Evolutionary conservation across 805 yeast species (phyloP).

Genomic region (Saccharomyces eubayanus): DNA sequence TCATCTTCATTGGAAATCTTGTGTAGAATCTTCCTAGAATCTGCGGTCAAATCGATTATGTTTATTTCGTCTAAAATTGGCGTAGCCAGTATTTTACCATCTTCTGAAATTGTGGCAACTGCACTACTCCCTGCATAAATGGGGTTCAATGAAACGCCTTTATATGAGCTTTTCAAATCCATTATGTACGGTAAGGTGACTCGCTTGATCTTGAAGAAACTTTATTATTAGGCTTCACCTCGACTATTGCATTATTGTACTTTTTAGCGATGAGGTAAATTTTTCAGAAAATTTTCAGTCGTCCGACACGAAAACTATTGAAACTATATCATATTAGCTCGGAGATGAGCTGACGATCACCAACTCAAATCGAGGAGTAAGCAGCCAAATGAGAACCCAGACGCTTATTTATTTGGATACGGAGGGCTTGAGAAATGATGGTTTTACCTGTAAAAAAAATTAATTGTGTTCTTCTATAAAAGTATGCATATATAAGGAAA

Average conservation of each 20-base stretch:
- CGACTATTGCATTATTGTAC: background rate
- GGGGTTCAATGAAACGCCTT: conserved; percentile 52
- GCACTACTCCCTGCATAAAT: conserved; percentile 77
- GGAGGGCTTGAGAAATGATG: background rate
- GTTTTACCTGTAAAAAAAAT: background rate
- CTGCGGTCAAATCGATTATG: conserved; percentile 51
- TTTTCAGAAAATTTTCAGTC: background rate
- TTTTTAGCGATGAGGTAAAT: background rate
- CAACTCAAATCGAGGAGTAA: background rate
- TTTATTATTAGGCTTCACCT: background rate
- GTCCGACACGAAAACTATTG: background rate
- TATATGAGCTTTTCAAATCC: conserved; percentile 30
- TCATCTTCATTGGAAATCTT: conserved; percentile 77
- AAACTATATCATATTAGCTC: background rate
- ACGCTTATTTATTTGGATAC: background rate
- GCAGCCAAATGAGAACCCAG: background rate
- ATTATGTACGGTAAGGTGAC: conserved; percentile 4
- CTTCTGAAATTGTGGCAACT: conserved; percentile 56
- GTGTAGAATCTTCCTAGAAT: conserved; percentile 32
- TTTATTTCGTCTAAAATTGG: conserved; percentile 72
- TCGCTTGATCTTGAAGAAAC: background rate
- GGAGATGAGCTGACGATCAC: background rate
- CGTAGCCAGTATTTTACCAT: conserved; percentile 63
- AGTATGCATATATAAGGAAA: background rate
- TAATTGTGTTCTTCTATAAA: background rate